phyloP scores from a whole-genome alignment of 148 eudicot genomes.

The Vaccinium macrocarpon region DNA sequence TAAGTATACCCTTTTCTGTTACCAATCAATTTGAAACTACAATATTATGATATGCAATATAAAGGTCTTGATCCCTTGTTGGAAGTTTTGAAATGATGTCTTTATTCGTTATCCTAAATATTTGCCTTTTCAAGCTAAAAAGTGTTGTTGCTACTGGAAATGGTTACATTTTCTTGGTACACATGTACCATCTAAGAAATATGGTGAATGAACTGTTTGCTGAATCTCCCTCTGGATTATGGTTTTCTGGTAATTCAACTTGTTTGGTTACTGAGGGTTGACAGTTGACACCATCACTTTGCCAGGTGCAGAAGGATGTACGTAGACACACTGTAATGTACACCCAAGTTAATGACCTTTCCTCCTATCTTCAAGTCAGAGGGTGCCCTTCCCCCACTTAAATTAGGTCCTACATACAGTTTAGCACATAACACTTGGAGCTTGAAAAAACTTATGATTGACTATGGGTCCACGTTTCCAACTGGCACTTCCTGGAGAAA shows the following conservation, averaged over 20 bases:
- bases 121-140: not conserved
- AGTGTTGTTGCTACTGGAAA: not conserved
- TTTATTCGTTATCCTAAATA: not conserved
- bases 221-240: not conserved
- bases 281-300: not conserved
- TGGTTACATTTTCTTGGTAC: no score
- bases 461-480: not conserved
- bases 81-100: not conserved
- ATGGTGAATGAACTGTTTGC: not conserved
- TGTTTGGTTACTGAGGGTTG: not conserved
- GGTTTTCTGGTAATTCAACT: not conserved
- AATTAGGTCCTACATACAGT: not conserved
- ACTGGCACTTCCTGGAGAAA: not conserved
- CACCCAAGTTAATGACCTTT: not conserved
- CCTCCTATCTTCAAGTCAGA: not conserved
- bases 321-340: not conserved
- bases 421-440: not conserved
- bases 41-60: not conserved
- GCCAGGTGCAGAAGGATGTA: not conserved
- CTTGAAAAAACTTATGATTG: not conserved
- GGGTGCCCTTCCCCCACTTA: not conserved
- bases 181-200: not conserved
- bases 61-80: not conserved
- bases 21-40: not conserved
- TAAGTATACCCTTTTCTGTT: conserved; percentile 38